Percentiles rank a stretch among this genome's conserved stretches.
These are phyloP conservation scores for Calonectria henricotiae DNA, from an alignment of 2,329 filamentous ascomycete species.

Conservation along the genomic window DNA sequence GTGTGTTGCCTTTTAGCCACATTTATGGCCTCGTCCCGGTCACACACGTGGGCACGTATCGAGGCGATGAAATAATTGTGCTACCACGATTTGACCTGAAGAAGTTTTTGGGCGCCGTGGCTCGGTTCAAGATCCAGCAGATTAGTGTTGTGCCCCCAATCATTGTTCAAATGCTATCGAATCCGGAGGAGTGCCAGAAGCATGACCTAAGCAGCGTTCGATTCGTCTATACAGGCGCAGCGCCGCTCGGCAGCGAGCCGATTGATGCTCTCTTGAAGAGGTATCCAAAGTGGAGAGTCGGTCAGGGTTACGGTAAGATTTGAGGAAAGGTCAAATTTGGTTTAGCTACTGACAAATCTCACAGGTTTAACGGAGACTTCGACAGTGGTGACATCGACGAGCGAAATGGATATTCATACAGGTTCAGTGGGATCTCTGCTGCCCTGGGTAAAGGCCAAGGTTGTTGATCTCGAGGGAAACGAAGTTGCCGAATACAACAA, in stretches of 20 bases:
- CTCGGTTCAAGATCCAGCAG: constrained; percentile 77
- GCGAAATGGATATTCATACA: constrained; percentile 73
- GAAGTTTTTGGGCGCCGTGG: constrained; percentile 74
- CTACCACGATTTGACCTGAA: constrained; percentile 83
- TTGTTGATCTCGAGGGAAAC: constrained; percentile 76
- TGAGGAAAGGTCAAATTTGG: too few species aligned
- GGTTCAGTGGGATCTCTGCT: constrained; percentile 79
- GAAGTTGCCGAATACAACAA: constrained; percentile 79
- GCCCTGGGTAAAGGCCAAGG: constrained; percentile 73
- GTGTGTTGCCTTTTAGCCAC: constrained; percentile 84
- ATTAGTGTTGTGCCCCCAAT: constrained; percentile 84
- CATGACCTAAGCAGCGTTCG: constrained; percentile 79
- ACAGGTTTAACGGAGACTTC: constrained; percentile 80
- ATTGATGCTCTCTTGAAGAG: constrained; percentile 73
- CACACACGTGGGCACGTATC: constrained; percentile 76
- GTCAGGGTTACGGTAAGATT: constrained; percentile 62
- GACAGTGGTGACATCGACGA: constrained; percentile 75
- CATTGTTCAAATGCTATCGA: constrained; percentile 80
- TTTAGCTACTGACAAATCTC: constrained; percentile 35
- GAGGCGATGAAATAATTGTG: constrained; percentile 82
- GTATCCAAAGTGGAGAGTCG: constrained; percentile 76
- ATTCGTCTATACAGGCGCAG: constrained; percentile 79
- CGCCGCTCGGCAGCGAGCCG: constrained; percentile 80
- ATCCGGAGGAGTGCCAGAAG: constrained; percentile 70
- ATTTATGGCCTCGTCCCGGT: constrained; percentile 86